Base-by-base conservation (phyloP, 2,329 filamentous ascomycete genomes). In the Colletotrichum sp. region DNA sequence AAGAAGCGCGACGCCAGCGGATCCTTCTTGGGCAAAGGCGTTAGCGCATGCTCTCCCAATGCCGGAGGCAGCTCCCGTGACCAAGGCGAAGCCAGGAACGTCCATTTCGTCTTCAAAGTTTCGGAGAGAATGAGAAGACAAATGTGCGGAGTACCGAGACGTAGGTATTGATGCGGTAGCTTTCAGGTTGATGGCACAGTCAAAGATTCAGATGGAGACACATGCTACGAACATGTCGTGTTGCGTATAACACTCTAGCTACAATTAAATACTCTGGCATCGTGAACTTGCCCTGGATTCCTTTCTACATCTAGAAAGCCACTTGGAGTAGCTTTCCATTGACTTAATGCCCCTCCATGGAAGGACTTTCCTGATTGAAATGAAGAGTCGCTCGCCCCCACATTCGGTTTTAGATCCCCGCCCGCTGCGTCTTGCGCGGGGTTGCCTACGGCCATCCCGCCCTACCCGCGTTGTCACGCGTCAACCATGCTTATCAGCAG, bases 11-110 rank as follows among this genome's bases (percentile, higher is more conserved):
- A 83, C 74, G 6, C 82, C 81, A 2, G 81, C 80, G 1, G 80
- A 70, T 1, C 82, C 81, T 30, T 83, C 81, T 3, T 59, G 61
- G 2, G 80, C 80, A 22, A 83, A 83, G 0, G 80, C 80, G 8
- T 60, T 72, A 19, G 81, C 81, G 19, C 81, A 83, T 11, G 82
- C 82, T 19, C 75, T 78, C 19, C 82, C 82, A 12, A 84, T 82
- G 1, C 82, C 82, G 15, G 82, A 83, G 1, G 79, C 82, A 4
- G 81, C 81, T 25, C 82, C 82, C 1, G 81, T 83, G 3, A 84
- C 76, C 0, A 84, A 27, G 22, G 82, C 82, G 12, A 79, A 83
- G 1, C 82, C 82, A 0, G 85, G 82, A 6, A 83, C 74, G 8
- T 81, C 52, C 68, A 82, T 85, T 7, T 52, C 6, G 72, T n/a